Evolutionary conservation across 2,329 filamentous ascomycete species (phyloP), one percentile per base, ranked within the genome.

Genomic region (Penicillium decumbens): DNA sequence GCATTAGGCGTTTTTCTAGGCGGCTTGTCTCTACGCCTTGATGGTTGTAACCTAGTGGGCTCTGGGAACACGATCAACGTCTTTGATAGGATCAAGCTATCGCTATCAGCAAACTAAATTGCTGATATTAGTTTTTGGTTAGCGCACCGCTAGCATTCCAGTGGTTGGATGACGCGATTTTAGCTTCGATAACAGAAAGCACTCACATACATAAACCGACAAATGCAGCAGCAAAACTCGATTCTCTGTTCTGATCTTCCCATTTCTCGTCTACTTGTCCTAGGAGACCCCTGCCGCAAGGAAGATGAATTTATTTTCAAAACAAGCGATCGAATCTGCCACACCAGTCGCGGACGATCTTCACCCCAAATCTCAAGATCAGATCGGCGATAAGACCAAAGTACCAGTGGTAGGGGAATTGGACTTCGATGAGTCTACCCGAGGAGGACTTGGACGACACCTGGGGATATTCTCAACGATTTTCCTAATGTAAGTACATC

Each of bases 401-500:
- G n/a, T 8, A 6, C 28, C 38, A 18, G 30, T 41, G 29, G 54
- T 49, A 7, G 56, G 57, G 23, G 56, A 58, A 33, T 41, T 61
- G 43, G 38, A 46, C 24, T 61, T 57, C 37, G 56, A 59, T 7
- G 56, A 61, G 43, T 59, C 54, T 20, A 60, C 57, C 3, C 28
- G 51, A 5, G 59, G 59, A 13, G 59, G 59, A 35, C 49, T 61
- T 25, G 59, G 59, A 9, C 51, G 59, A 7, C 59, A 61, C 44
- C 29, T 61, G 28, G 59, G 59, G 13, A 38, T 57, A 12, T 46
- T 50, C 2, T 61, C 59, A 23, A 61, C 57, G 1, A 56, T 53
- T 1, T 61, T 59, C 41, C 42, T 61, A 41, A 62, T 66, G 54
- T 67, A 65, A 37, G 33, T 12, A 5, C n/a, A 18, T 18, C n/a